Base-by-base conservation (phyloP, 495 filamentous ascomycete species). In the Penicillium psychrofluorescens region DNA sequence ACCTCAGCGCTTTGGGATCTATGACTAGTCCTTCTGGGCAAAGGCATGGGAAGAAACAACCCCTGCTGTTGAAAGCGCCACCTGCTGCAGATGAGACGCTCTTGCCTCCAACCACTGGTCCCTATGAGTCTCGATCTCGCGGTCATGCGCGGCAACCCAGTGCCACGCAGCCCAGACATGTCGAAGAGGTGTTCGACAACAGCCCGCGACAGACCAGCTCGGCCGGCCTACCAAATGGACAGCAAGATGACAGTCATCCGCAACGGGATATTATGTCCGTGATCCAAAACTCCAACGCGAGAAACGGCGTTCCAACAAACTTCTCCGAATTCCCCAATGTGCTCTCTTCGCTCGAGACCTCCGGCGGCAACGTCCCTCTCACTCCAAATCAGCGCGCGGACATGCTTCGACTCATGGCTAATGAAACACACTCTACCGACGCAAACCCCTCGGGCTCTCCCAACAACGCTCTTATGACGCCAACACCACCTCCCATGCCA, bases 201-300 rank as follows among this genome's bases (percentile, higher is more conserved):
- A 70, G 65, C 41, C 66, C 68, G 4, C 62, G 57, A 37, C 59
- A 61, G 36, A 56, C 50, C 11, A 36, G 33, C 11, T 28, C 42
- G 11, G 59, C 52, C 13, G 22, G 22, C 22, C 4, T 49, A 8
- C 44, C 53, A 2, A 35, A 52, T 4, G 53, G 51, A 22, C 48
- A 55, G 27, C 38, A 50, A 53, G 52, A 65, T 10, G 55, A 64
- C 36, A 44, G 40, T 30, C 46, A 50, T 38, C 71, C 79, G 14
- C 77, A 81, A 44, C 77, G 83, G 31, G 83, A 86, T 47, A 95
- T 95, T 68, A 86, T 95, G 80, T 88, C 83, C 49, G 77, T 91
- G 41, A 90, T 94, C 54, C 82, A 90, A 39, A 83, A 84, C 50
- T 77, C 83, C 43, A 91, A 90, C 58, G 83, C 84, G 32, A 78